phyloP scores from a whole-genome alignment of 2,329 filamentous ascomycete genomes.

The Stachybotrys chartarum region DNA sequence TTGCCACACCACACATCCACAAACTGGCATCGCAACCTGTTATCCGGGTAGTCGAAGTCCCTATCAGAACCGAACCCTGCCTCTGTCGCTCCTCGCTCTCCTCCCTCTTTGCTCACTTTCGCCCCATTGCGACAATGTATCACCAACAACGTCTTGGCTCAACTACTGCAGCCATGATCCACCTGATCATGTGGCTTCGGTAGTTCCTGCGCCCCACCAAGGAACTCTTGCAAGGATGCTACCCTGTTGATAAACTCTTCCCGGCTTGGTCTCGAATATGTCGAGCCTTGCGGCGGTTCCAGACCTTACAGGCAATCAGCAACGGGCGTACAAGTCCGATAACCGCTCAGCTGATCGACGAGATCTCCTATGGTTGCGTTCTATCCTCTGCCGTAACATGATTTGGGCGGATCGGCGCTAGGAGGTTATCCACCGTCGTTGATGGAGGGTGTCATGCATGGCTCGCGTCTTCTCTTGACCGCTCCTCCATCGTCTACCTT shows the following conservation, averaged over 20 bases:
- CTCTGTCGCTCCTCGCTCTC: too few species aligned
- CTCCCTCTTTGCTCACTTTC: too few species aligned
- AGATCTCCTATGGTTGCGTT: background rate
- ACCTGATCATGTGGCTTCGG: conserved; percentile 14
- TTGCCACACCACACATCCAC: too few species aligned
- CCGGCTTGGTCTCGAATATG: background rate
- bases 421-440: background rate
- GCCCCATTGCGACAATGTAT: background rate
- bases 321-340: background rate
- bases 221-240: conserved; percentile 2
- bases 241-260: background rate
- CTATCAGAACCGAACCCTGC: too few species aligned
- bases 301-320: background rate
- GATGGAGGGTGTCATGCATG: background rate
- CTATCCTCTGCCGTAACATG: background rate
- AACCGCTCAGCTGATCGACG: background rate
- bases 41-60: too few species aligned
- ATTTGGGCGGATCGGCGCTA: background rate
- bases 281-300: background rate
- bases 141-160: background rate
- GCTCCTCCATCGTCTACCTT: background rate
- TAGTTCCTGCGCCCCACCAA: conserved; percentile 10
- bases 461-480: background rate
- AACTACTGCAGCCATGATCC: background rate
- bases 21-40: too few species aligned